Evolutionary conservation across 192 early-diverging fungal genomes (phyloP), one percentile per base, ranked within the genome.

Genomic region (Gigaspora rosea): DNA sequence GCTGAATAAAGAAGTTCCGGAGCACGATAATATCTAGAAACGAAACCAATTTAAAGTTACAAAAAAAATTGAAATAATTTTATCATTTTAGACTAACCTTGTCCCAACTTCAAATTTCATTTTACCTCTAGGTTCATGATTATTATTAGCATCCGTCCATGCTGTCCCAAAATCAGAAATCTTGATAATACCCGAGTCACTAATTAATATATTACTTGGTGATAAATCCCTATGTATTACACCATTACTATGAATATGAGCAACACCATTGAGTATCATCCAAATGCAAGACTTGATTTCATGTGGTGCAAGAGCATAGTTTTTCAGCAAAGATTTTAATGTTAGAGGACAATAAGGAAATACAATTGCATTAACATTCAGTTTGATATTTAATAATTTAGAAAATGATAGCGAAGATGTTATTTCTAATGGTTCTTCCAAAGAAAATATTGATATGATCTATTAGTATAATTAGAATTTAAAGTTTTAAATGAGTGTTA

Each of bases 211-310:
- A 66, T 92, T 92, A 64, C 84, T 87, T 20, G 89, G 89, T 79
- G 91, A 92, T 41, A 94, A 68, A 71, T 93, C 91, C 36, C 92
- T 81, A 79, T 94, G 93, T 59, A 94, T 92, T 61, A 86, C 83
- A 9, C 86, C 88, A 75, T 86, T 81, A 3, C 78, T 78, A 81
- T 94, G 93, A 32, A 94, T 85, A 78, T 92, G 87, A 9, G 75
- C 85, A 48, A 96, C 81, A 8, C 93, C 95, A 73, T 91, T 83
- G 15, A 94, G 83, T n/a, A 96, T 87, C 86, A 75, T 75, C 47
- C 58, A 61, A 13, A 75, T 75, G 4, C 59, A 75, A 13, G 61
- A 61, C 36, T 75, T 75, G 18, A 36, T 13, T 18, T 75, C 22
- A 4, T 48, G 32, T n/a, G 22, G 27, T 13, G 18, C 10, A 13